Percentiles rank a stretch among this genome's conserved stretches.
Evolutionary conservation across 2,329 filamentous ascomycete genomes (phyloP).

Genomic region (Ophiostoma himal-ulmi): DNA sequence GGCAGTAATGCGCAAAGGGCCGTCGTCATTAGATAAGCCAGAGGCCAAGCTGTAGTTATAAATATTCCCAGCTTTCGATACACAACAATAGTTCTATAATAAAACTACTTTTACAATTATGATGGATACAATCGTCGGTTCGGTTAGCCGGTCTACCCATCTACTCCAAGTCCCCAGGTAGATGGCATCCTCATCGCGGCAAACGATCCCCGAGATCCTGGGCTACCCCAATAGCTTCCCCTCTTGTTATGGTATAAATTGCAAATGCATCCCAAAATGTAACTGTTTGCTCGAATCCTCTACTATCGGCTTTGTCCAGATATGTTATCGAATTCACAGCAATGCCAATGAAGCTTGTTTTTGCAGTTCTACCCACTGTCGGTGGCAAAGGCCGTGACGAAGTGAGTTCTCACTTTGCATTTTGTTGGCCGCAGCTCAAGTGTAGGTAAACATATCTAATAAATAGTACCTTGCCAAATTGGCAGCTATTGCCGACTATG

Average conservation of each 20-base stretch:
- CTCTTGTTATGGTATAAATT: not conserved
- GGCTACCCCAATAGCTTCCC: not conserved
- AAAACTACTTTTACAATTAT: not conserved
- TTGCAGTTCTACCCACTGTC: conserved; percentile 22
- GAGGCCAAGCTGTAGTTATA: conserved; percentile 17
- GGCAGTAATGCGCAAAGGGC: conserved; percentile 19
- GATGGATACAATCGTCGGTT: not conserved
- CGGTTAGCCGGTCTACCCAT: not conserved
- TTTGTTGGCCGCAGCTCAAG: not conserved
- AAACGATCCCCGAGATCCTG: not conserved
- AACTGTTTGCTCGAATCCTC: not conserved
- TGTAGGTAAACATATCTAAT: not conserved
- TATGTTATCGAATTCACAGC: not conserved
- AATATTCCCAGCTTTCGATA: not conserved
- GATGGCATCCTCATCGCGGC: not conserved
- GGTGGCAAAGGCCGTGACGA: conserved; percentile 20
- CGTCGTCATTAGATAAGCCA: conserved; percentile 20
- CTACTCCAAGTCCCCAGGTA: not conserved
- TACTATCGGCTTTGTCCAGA: not conserved
- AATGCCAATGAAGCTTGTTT: conserved; percentile 17
- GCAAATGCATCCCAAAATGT: not conserved
- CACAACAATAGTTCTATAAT: not conserved
- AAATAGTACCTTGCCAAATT: conserved; percentile 23
- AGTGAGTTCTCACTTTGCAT: conserved; percentile 18
- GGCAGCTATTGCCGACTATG: conserved; percentile 19